These are phyloP conservation scores for Petunia axillaris DNA, from an alignment of 257 asterid genomes.

Conservation along the genomic window DNA sequence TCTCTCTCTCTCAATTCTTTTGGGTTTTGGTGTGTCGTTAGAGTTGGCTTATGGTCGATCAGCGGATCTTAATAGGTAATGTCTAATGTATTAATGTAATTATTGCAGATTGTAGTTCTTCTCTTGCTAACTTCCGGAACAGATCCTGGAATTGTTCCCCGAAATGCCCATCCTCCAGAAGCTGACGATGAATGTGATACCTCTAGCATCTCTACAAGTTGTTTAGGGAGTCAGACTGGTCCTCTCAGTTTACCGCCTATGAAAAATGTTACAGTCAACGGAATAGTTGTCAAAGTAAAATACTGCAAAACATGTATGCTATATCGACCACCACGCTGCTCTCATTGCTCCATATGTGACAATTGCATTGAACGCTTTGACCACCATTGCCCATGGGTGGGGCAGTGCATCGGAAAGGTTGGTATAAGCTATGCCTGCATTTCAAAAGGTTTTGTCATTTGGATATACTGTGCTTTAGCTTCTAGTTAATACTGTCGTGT, in stretches of 20 bases:
- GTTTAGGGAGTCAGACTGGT: constrained; percentile 33
- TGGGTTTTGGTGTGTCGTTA: not conserved
- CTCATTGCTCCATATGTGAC: constrained; percentile 84
- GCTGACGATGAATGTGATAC: constrained; percentile 26
- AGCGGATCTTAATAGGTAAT: constrained; percentile 21
- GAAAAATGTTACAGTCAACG: constrained; percentile 61
- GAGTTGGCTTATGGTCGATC: not conserved
- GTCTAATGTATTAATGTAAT: constrained; percentile 16
- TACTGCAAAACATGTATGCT: constrained; percentile 84
- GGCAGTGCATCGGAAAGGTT: constrained; percentile 89
- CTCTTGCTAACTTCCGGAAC: constrained; percentile 29
- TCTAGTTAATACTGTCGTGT: not conserved
- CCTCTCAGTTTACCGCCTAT: constrained; percentile 46
- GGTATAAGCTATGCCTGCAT: constrained; percentile 19
- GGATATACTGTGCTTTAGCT: not conserved
- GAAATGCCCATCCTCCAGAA: constrained; percentile 30
- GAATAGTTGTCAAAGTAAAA: constrained; percentile 65
- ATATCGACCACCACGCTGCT: constrained; percentile 87
- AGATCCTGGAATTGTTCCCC: constrained; percentile 34
- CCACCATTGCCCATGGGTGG: constrained; percentile 94
- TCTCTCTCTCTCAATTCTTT: not conserved
- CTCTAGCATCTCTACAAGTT: constrained; percentile 30
- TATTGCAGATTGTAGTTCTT: constrained; percentile 28
- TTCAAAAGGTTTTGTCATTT: not conserved
- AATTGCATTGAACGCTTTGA: constrained; percentile 84